phyloP scores from a whole-genome alignment of 768 basidiomycete genomes.

The Termitomyces sp. region DNA sequence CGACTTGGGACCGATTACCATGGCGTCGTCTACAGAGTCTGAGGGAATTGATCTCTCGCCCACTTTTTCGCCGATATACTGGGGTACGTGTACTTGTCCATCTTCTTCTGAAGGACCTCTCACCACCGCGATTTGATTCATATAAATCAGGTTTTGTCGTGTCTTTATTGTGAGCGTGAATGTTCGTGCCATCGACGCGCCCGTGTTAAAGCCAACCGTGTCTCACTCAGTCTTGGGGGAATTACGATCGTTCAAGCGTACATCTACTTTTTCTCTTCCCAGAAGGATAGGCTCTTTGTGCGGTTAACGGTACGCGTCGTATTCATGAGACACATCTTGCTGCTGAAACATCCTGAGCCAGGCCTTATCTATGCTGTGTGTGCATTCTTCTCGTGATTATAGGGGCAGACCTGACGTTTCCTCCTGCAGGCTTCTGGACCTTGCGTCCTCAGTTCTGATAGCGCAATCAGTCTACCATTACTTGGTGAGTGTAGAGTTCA shows the following conservation, averaged over 20 bases:
- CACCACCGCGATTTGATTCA: background rate
- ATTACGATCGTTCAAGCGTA: slow-evolving; percentile 40
- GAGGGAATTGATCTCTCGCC: slow-evolving; percentile 18
- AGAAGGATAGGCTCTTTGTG: slow-evolving; percentile 23
- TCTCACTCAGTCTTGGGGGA: slow-evolving; percentile 32
- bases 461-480: slow-evolving; percentile 45
- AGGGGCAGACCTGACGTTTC: background rate
- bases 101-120: background rate
- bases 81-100: slow-evolving; percentile 17
- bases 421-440: slow-evolving; percentile 27
- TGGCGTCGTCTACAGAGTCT: background rate
- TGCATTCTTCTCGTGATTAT: background rate
- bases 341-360: background rate
- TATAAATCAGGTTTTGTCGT: slow-evolving; percentile 21
- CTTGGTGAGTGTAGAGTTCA: slow-evolving; percentile 21
- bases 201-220: background rate
- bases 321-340: background rate
- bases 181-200: background rate
- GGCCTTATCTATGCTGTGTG: slow-evolving; percentile 28
- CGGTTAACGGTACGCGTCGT: slow-evolving; percentile 22
- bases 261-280: slow-evolving; percentile 30
- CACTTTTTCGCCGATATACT: slow-evolving; percentile 29
- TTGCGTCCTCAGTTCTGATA: slow-evolving; percentile 34
- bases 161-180: slow-evolving; percentile 20
- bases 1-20: background rate